Conservation (phyloP, 768 basidiomycete species). For the Boletellus sp. region DNA sequence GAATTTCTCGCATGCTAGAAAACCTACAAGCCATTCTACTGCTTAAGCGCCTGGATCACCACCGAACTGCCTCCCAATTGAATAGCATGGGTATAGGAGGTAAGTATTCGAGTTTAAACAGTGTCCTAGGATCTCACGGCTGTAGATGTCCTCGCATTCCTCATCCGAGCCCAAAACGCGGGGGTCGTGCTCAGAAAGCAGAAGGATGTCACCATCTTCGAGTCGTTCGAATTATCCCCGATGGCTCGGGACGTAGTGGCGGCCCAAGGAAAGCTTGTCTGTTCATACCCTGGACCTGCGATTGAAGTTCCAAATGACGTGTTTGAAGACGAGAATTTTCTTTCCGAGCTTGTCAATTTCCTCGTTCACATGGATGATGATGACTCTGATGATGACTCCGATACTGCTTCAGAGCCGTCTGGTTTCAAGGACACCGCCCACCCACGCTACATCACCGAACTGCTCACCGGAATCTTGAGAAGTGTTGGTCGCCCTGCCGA, state of each 20-base stretch:
- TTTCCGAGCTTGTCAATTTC: slow-evolving; percentile 35
- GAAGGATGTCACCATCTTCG: slow-evolving; percentile 4
- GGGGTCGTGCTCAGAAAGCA: slow-evolving; percentile 36
- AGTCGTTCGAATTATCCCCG: slow-evolving; percentile 42
- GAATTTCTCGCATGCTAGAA: neutral
- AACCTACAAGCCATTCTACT: neutral
- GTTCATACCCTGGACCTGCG: slow-evolving; percentile 44
- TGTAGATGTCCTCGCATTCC: slow-evolving; percentile 37
- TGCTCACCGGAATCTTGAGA: slow-evolving; percentile 43
- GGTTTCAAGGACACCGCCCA: slow-evolving; percentile 24
- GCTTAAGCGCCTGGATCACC: neutral
- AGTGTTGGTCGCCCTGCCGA: slow-evolving; percentile 24
- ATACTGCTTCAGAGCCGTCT: slow-evolving; percentile 14
- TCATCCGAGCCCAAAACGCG: slow-evolving; percentile 46
- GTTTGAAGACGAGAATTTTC: slow-evolving; percentile 26
- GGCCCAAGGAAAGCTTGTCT: slow-evolving; percentile 38
- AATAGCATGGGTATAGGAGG: neutral
- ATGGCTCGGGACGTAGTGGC: slow-evolving; percentile 31
- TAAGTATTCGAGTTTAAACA: neutral
- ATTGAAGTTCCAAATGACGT: slow-evolving; percentile 29
- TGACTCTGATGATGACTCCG: too few species aligned
- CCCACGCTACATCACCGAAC: slow-evolving; percentile 43
- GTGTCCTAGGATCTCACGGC: neutral
- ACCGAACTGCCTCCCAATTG: neutral
- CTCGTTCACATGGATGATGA: slow-evolving; percentile 33